Evolutionary conservation across 2,329 filamentous ascomycete genomes (phyloP).

Genomic region (Fusarium musae): DNA sequence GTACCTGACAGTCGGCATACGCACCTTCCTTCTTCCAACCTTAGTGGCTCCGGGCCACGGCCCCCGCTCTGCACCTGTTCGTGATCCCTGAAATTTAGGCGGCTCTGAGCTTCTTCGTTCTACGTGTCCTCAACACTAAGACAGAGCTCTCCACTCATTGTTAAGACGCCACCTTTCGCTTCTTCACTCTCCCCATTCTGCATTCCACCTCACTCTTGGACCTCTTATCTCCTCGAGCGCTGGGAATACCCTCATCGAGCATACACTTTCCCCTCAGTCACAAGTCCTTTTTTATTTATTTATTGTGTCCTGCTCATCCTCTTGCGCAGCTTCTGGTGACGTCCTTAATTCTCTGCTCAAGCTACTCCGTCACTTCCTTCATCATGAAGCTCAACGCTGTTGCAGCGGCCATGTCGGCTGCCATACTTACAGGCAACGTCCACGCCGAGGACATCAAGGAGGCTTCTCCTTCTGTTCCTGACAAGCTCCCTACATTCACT

Average conservation of each 20-base stretch:
- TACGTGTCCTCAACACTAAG: slow-evolving; percentile 51
- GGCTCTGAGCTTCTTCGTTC: slow-evolving; percentile 44
- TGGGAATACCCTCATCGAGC: slow-evolving; percentile 35
- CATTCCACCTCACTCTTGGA: slow-evolving; percentile 47
- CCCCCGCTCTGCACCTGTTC: slow-evolving; percentile 36
- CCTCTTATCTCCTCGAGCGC: slow-evolving; percentile 44
- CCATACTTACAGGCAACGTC: slow-evolving; percentile 75
- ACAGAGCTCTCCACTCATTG: slow-evolving; percentile 43
- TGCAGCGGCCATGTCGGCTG: slow-evolving; percentile 79
- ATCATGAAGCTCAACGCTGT: slow-evolving; percentile 88
- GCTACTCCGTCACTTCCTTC: slow-evolving; percentile 61
- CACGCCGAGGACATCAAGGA: slow-evolving; percentile 70
- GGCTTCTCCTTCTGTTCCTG: slow-evolving; percentile 62
- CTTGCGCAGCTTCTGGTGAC: slow-evolving; percentile 41
- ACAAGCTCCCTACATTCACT: slow-evolving; percentile 83
- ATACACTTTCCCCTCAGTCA: background rate
- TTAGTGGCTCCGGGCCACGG: slow-evolving; percentile 32
- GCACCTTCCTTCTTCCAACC: slow-evolving; percentile 36
- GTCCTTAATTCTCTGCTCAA: slow-evolving; percentile 19
- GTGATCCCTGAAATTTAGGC: slow-evolving; percentile 44
- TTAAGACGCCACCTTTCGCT: slow-evolving; percentile 43
- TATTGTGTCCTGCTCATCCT: slow-evolving; percentile 3
- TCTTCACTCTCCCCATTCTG: slow-evolving; percentile 35
- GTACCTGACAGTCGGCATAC: slow-evolving; percentile 37
- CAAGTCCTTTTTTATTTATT: slow-evolving; percentile 16